phyloP scores from a whole-genome alignment of 345 rosid genomes.

The Lumnitzera racemosa region DNA sequence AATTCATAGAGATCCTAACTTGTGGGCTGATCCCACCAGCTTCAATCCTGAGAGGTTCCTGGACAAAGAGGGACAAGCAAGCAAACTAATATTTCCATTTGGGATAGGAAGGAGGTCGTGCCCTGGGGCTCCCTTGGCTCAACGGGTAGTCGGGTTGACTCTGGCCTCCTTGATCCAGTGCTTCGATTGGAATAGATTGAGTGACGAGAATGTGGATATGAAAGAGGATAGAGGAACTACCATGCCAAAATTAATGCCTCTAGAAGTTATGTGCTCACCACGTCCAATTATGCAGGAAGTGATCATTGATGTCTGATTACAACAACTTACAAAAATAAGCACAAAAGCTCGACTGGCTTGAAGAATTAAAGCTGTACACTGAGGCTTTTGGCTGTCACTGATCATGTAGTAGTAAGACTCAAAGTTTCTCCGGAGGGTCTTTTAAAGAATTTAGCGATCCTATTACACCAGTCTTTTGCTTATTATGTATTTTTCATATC shows the following conservation, averaged over 20 bases:
- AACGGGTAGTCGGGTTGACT: conserved; percentile 23
- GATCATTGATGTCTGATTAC: not conserved
- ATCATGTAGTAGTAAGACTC: too few species aligned
- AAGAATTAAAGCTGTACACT: too few species aligned
- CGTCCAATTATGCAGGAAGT: conserved; percentile 14
- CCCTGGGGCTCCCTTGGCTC: conserved; percentile 37
- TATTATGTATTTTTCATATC: too few species aligned
- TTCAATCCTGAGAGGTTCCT: conserved; percentile 50
- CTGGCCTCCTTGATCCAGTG: conserved; percentile 42
- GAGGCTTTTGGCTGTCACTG: too few species aligned
- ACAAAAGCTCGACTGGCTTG: too few species aligned
- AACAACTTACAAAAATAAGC: too few species aligned
- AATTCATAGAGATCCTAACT: conserved; percentile 34
- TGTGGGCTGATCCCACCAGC: conserved; percentile 33
- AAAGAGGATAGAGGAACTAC: conserved; percentile 24
- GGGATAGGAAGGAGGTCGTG: conserved; percentile 50
- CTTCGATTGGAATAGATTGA: conserved; percentile 41
- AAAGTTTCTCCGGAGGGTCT: too few species aligned
- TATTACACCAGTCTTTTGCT: too few species aligned
- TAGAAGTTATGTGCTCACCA: conserved; percentile 34
- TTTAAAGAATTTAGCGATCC: too few species aligned
- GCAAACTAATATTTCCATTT: conserved; percentile 28
- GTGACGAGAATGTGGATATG: conserved; percentile 28
- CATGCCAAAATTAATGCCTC: conserved; percentile 32
- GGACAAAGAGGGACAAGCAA: conserved; percentile 9